These are phyloP conservation scores for Luffa acutangula DNA, from an alignment of 306 rosid genomes.

Conservation along the genomic window DNA sequence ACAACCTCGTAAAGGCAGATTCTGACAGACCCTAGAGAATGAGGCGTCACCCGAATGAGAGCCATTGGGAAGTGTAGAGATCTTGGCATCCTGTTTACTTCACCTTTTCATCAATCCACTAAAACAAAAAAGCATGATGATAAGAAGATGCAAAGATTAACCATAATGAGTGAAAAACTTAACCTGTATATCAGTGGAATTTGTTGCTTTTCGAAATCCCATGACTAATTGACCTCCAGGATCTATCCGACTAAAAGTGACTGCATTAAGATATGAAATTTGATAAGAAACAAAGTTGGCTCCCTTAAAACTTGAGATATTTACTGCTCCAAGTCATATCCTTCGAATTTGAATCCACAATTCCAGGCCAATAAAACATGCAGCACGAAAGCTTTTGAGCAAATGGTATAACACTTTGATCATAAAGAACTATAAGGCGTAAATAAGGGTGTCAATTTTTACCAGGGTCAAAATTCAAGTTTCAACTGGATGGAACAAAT, in stretches of 20 bases:
- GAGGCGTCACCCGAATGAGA: constrained; percentile 36
- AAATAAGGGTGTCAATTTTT: not conserved
- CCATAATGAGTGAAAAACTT: constrained; percentile 12
- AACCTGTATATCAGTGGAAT: constrained; percentile 57
- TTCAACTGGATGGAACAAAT: not conserved
- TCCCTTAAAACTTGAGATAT: not conserved
- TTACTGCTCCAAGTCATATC: not conserved
- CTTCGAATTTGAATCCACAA: not conserved
- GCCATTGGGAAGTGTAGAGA: constrained; percentile 45
- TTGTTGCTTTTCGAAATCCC: constrained; percentile 80
- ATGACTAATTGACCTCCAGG: constrained; percentile 89
- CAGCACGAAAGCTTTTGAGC: not conserved
- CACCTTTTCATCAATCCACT: constrained; percentile 11
- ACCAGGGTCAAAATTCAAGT: not conserved
- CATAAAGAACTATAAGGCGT: not conserved
- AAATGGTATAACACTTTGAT: not conserved
- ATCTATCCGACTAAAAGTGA: constrained; percentile 89
- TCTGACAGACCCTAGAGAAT: constrained; percentile 45
- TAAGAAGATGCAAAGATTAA: constrained; percentile 8
- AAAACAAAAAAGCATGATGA: constrained; percentile 4
- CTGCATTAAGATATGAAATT: constrained; percentile 31
- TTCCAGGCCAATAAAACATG: not conserved
- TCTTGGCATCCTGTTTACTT: constrained; percentile 48
- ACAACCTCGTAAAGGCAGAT: constrained; percentile 43
- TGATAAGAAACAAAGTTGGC: not conserved